Conservation (phyloP, 1,284 basidiomycete species). For the Marasmius tenuissimus region DNA sequence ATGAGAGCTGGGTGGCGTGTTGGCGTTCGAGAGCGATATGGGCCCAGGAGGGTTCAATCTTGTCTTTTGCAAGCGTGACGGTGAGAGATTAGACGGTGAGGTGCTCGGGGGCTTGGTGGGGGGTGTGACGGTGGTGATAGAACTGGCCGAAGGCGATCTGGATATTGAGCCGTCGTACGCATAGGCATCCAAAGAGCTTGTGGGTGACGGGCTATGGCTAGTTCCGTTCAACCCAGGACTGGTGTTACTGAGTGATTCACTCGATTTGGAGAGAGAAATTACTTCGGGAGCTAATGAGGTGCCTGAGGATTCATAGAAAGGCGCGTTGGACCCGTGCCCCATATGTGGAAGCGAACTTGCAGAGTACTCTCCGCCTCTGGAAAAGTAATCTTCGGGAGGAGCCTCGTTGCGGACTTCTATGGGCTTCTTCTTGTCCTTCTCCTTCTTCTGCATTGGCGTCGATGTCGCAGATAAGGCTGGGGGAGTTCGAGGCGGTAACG, state of each 20-base stretch:
- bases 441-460: background rate
- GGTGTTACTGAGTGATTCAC: too few relatives aligned
- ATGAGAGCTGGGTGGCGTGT: background rate
- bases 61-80: background rate
- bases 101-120: background rate
- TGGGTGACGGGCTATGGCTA: too few relatives aligned
- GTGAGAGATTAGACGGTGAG: background rate
- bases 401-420: too few relatives aligned
- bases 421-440: background rate
- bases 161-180: background rate
- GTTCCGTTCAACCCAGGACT: too few relatives aligned
- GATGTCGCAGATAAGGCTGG: background rate
- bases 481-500: conserved; percentile 12
- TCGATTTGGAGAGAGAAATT: too few relatives aligned
- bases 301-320: background rate
- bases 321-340: background rate
- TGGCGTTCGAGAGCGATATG: background rate
- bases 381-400: conserved; percentile 12
- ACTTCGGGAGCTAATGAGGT: background rate
- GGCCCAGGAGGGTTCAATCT: background rate
- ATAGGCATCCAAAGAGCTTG: too few relatives aligned
- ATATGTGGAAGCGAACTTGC: background rate
- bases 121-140: background rate
- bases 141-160: background rate
- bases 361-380: conserved; percentile 11